Percentiles rank a stretch among this genome's conserved stretches.
Conservation (phyloP, 306 rosid genomes). For the Dalbergia oliveri region DNA sequence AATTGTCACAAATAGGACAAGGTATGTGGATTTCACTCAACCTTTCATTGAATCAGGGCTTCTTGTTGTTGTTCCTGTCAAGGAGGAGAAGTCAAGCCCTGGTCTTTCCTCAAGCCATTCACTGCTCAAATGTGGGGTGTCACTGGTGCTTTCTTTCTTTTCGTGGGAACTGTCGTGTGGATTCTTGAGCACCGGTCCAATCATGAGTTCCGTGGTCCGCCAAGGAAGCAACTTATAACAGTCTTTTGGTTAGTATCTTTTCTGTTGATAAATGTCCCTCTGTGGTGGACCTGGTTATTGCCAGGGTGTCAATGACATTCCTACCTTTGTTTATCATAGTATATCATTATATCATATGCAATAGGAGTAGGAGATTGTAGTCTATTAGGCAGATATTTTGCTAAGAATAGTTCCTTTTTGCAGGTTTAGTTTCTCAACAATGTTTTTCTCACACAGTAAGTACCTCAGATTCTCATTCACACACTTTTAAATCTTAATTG, state of each 20-base stretch:
- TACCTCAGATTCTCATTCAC: slow-evolving; percentile 36
- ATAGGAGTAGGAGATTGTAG: not conserved
- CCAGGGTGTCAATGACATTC: slow-evolving; percentile 4
- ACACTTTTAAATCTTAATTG: slow-evolving; percentile 6
- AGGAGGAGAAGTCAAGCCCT: slow-evolving; percentile 68
- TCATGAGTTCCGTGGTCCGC: slow-evolving; percentile 85
- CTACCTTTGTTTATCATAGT: slow-evolving; percentile 13
- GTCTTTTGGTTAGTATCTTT: slow-evolving; percentile 74
- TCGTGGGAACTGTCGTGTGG: slow-evolving; percentile 89
- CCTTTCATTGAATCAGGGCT: slow-evolving; percentile 85
- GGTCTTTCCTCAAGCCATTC: slow-evolving; percentile 88
- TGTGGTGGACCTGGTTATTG: slow-evolving; percentile 34
- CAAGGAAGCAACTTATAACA: slow-evolving; percentile 79
- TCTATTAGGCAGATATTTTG: not conserved
- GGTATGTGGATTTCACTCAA: slow-evolving; percentile 87
- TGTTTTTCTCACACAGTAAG: slow-evolving; percentile 93
- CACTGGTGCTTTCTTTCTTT: slow-evolving; percentile 74
- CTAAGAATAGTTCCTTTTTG: slow-evolving; percentile 51
- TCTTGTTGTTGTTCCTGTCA: slow-evolving; percentile 72
- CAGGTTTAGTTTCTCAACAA: slow-evolving; percentile 95
- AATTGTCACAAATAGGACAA: slow-evolving; percentile 82
- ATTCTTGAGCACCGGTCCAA: slow-evolving; percentile 90
- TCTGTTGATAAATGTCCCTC: slow-evolving; percentile 23
- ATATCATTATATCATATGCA: slow-evolving; percentile 6
- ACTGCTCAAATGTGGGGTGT: slow-evolving; percentile 78